These are phyloP conservation scores for Calonectria honghensis DNA, from an alignment of 2,329 filamentous ascomycete species.

Conservation along the genomic window DNA sequence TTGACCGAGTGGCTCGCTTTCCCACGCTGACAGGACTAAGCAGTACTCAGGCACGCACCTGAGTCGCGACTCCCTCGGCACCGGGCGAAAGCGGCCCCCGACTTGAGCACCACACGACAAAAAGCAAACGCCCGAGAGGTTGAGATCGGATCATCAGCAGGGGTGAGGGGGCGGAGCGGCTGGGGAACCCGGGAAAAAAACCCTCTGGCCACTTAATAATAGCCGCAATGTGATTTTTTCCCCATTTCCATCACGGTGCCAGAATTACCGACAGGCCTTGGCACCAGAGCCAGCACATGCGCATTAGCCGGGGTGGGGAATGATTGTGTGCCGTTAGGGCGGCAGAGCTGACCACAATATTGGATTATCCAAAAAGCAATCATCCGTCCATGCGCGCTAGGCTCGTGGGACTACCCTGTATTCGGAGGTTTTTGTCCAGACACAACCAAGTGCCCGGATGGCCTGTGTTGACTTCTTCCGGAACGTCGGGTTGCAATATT, in stretches of 20 bases:
- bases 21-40: not conserved
- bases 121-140: not conserved
- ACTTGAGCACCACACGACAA: not conserved
- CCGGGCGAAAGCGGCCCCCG: not conserved
- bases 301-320: not conserved
- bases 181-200: not conserved
- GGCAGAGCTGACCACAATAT: not conserved
- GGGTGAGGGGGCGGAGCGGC: too few species aligned
- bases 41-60: not conserved
- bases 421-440: not conserved
- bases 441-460: not conserved
- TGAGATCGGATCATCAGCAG: not conserved
- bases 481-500: not conserved
- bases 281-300: not conserved
- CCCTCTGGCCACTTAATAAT: not conserved
- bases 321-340: not conserved
- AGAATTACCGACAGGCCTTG: not conserved
- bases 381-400: not conserved
- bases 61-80: not conserved
- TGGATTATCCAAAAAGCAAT: not conserved
- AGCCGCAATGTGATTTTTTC: not conserved
- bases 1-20: not conserved
- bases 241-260: not conserved
- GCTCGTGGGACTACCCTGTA: not conserved
- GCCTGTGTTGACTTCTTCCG: not conserved